Evolutionary conservation across 2,329 filamentous ascomycete genomes (phyloP), one percentile per base, ranked within the genome.

Genomic region (Calonectria ilicicola): DNA sequence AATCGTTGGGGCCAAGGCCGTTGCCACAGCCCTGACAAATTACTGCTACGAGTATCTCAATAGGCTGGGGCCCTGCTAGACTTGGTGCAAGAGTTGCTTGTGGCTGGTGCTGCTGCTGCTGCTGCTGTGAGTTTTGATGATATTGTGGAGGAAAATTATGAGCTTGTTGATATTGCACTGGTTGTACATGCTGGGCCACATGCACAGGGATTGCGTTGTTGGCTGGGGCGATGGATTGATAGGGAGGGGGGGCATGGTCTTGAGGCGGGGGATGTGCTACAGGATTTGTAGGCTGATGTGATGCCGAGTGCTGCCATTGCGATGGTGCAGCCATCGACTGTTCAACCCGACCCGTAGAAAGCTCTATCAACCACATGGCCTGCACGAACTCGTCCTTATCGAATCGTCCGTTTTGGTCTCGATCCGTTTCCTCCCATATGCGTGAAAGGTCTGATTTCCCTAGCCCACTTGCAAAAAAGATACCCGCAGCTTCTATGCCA

Each of bases 381-480:
- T 76, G 72, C 5, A 78, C 58, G 56, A 79, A 80, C 63, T 79
- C 78, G 2, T 75, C 74, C 49, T 67, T 74, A 21, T 76, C 74
- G 46, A 79, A 76, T 8, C 66, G 67, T 2, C 77, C 77, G 62
- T 80, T 73, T 2, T 70, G 72, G 44, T 77, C 74, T 12, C 74
- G 56, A 19, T 78, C 77, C 38, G 76, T 72, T 44, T 78, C 71
- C 19, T 77, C 74, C 77, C 77, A 79, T 26, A 80, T 79, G 29
- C 65, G 70, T 3, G 74, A 75, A 10, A 78, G 69, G 46, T 76
- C 73, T 7, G 69, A 42, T 27, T 72, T 73, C 42, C 56, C 62
- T 14, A 78, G 44, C 8, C 73, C 73, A n/a, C 77, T 77, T 17
- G 26, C 56, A 10, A 75, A 63, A 21, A 79, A 79, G 2, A 79